Percentiles rank a stretch among this genome's conserved stretches.
Evolutionary conservation across 176 grass and related monocot species (phyloP).

Genomic region (Metroxylon sagu): DNA sequence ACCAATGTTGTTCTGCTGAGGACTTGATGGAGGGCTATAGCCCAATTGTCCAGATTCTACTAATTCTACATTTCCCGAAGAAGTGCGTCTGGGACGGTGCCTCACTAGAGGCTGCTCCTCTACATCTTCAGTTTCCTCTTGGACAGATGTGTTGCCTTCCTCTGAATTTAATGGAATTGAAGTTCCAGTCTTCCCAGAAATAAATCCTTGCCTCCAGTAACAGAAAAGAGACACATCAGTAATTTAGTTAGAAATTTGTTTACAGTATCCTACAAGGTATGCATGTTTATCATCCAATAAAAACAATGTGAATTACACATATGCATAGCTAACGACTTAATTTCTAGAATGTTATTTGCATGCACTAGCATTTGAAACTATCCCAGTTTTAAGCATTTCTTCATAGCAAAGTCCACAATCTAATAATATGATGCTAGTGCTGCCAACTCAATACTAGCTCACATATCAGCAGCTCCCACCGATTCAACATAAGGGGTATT

Average conservation of each 20-base stretch:
- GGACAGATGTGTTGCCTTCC: conserved; percentile 27
- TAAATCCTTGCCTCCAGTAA: conserved; percentile 47
- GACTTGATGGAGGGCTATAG: conserved; percentile 32
- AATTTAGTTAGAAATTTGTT: conserved; percentile 4
- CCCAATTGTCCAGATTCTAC: conserved; percentile 18
- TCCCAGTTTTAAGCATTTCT: too few species aligned
- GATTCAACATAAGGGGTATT: too few species aligned
- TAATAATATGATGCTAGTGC: too few species aligned
- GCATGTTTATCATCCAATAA: too few species aligned
- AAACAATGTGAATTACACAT: too few species aligned
- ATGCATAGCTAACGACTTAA: too few species aligned
- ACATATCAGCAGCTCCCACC: too few species aligned
- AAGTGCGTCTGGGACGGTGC: conserved; percentile 30
- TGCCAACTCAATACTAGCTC: too few species aligned
- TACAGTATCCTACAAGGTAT: too few species aligned
- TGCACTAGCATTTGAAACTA: too few species aligned
- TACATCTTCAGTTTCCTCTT: conserved; percentile 53
- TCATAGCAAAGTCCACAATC: too few species aligned
- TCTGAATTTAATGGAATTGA: conserved; percentile 34
- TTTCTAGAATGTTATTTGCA: too few species aligned
- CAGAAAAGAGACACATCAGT: conserved; percentile 19
- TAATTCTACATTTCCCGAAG: conserved; percentile 28
- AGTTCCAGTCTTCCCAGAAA: conserved; percentile 32
- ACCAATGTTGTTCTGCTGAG: conserved; percentile 17
- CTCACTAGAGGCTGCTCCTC: conserved; percentile 72